Conservation (phyloP, 116 monocot species). For the Posidonia oceanica region DNA sequence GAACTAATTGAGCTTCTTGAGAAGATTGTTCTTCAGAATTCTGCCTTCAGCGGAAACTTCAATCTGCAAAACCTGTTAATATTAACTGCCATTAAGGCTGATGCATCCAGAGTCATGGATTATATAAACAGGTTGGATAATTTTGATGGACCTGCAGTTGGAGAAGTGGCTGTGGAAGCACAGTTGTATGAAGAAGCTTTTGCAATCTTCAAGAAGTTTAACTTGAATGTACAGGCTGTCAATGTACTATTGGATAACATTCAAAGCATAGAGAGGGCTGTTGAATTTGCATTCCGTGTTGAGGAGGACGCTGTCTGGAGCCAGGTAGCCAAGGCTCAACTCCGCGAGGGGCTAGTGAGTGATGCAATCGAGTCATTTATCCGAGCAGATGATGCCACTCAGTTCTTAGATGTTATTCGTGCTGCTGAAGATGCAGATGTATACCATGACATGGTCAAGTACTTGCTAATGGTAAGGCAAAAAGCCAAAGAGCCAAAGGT, state of each 20-base stretch:
- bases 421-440: slow-evolving; percentile 83
- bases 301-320: slow-evolving; percentile 99
- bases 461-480: slow-evolving; percentile 96
- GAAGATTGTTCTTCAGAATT: slow-evolving; percentile 97
- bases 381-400: slow-evolving; percentile 91
- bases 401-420: slow-evolving; percentile 88
- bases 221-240: slow-evolving; percentile 95
- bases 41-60: slow-evolving; percentile 97
- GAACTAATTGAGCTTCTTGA: slow-evolving; percentile 98
- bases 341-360: slow-evolving; percentile 87
- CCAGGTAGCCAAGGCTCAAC: slow-evolving; percentile 94
- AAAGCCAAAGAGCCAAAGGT: slow-evolving; percentile 90
- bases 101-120: slow-evolving; percentile 98
- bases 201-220: slow-evolving; percentile 97
- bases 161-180: slow-evolving; percentile 99
- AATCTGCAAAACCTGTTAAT: slow-evolving; percentile 96
- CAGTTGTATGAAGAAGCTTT: slow-evolving; percentile 95
- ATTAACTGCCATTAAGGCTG: slow-evolving; percentile 94
- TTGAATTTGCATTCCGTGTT: slow-evolving; percentile 96
- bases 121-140: slow-evolving; percentile 95
- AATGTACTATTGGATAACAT: slow-evolving; percentile 93
- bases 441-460: slow-evolving; percentile 93
- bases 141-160: slow-evolving; percentile 99
- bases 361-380: slow-evolving; percentile 99
- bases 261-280: slow-evolving; percentile 85